Evolutionary conservation across 78 protist genomes (phyloP), one percentile per base, ranked within the genome.

Genomic region (Dictyostelium firmibasis): DNA sequence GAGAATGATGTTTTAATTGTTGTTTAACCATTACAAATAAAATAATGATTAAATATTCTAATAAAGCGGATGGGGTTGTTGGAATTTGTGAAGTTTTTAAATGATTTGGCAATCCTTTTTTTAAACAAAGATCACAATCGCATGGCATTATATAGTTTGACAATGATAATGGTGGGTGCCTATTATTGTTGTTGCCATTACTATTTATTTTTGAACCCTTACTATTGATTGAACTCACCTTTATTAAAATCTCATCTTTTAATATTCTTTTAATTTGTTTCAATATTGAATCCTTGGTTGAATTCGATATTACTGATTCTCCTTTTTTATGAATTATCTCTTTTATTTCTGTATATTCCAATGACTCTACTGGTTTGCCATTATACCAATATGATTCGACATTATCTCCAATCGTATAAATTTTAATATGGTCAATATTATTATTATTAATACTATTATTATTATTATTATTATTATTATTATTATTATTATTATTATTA

Each of bases 131-230:
- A 67, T 67, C 75, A 67, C 75, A 67, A 67, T 67, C 35, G 8
- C 75, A 67, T 27, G 75, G 75, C 75, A 67, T 67, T 67, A 67
- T 67, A 67, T 67, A 67, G 11, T 67, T 67, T 27, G 75, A 67
- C 11, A 67, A 29, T 67, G 35, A 67, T 27, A 67, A 67, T 27
- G 18, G 3, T 67, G 31, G 75, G n/a, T 67, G 75, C 18, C 35
- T n/a, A 16, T 4, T 60, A 57, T 2, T 57, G 20, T 7, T 20
- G 16, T 23, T 23, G 20, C 20, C 20, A 18, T 20, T 44, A 44
- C 13, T 57, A 57, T 57, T 57, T 20, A 20, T 3, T 57, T 57
- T 57, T 20, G 67, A 57, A 57, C 67, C 67, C 20, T 57, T 57
- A 57, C 9, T 57, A 57, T 57, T 57, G 27, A 33, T 67, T 10